Base-by-base conservation (phyloP, 2,329 filamentous ascomycete species). In the Clonostachys rhizophaga region DNA sequence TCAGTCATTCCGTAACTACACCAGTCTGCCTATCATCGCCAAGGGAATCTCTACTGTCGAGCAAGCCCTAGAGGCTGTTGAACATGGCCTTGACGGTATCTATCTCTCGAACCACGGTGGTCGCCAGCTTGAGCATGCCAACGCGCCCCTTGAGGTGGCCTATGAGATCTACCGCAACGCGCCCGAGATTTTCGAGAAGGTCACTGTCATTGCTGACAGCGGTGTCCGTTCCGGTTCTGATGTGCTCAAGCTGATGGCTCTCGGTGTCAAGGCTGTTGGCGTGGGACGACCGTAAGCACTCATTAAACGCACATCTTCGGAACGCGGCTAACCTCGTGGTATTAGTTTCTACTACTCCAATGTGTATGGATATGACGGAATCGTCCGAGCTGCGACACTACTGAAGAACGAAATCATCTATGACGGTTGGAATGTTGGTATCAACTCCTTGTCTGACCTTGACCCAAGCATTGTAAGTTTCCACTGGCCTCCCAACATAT, bases 341-440 rank as follows among this genome's bases (percentile, higher is more conserved):
- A 30, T 30, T 30, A 30, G 24, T 4, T 70, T 74, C 51, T 76
- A 79, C 74, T 79, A 68, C 55, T 62, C 72, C 50, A 79, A 79
- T 58, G 58, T 75, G 40, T 80, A 69, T 50, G 77, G 76, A 6
- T 58, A 64, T 42, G 66, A 69, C 6, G 76, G 77, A 40, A 71
- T 79, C 3, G 59, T 66, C 54, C 69, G 66, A 58, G 69, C 60
- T 24, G 61, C 69, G 42, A 39, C 58, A 6, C 64, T 80, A 10
- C 59, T 80, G 54, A 76, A 74, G 64, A 64, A 69, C 47, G 76
- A 79, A 64, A 60, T 80, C 46, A 57, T 62, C 35, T 62, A 69
- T 46, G 69, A 72, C 49, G 68, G 66, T 13, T 67, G 62, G 11
- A 72, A 72, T 58, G 54, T 72, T 16, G 69, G 69, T 45, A 62